These are phyloP conservation scores for Saturnispora saitoi DNA, from an alignment of 805 yeast species.

Conservation along the genomic window DNA sequence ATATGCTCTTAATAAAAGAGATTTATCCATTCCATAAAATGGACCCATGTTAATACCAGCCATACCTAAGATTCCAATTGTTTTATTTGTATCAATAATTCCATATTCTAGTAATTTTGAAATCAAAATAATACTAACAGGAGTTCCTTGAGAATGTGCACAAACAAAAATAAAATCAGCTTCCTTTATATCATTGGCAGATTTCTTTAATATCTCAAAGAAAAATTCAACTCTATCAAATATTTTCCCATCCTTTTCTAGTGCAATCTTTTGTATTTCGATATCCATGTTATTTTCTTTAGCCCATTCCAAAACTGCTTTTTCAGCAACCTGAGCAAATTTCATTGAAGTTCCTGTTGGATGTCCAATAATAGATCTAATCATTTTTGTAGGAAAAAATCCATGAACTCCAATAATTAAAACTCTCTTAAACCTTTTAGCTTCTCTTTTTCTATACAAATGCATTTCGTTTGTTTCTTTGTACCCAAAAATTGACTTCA, in stretches of 20 bases:
- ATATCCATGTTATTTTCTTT: conserved; percentile 34
- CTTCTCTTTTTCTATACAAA: conserved; percentile 16
- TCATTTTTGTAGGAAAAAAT: conserved; percentile 80
- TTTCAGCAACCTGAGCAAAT: conserved; percentile 86
- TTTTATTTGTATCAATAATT: conserved; percentile 33
- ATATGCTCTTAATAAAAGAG: conserved; percentile 76
- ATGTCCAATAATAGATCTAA: conserved; percentile 83
- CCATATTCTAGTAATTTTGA: conserved; percentile 64
- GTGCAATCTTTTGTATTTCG: conserved; percentile 79
- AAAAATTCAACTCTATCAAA: conserved; percentile 79
- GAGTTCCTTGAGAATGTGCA: conserved; percentile 94
- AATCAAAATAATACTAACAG: conserved; percentile 75
- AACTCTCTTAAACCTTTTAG: conserved; percentile 40
- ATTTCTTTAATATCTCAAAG: conserved; percentile 58
- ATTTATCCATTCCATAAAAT: conserved; percentile 81
- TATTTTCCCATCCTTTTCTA: conserved; percentile 89
- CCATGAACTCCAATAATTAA: conserved; percentile 93
- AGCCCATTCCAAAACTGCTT: conserved; percentile 64
- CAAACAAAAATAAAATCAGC: conserved; percentile 91
- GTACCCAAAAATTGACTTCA: conserved; percentile 16
- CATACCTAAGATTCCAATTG: conserved; percentile 78
- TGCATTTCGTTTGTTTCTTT: conserved; percentile 11
- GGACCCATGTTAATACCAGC: conserved; percentile 96
- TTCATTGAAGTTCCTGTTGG: conserved; percentile 94
- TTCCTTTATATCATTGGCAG: conserved; percentile 36